Conservation (phyloP, 106 monocot genomes). For the Amphibolis antarctica region DNA sequence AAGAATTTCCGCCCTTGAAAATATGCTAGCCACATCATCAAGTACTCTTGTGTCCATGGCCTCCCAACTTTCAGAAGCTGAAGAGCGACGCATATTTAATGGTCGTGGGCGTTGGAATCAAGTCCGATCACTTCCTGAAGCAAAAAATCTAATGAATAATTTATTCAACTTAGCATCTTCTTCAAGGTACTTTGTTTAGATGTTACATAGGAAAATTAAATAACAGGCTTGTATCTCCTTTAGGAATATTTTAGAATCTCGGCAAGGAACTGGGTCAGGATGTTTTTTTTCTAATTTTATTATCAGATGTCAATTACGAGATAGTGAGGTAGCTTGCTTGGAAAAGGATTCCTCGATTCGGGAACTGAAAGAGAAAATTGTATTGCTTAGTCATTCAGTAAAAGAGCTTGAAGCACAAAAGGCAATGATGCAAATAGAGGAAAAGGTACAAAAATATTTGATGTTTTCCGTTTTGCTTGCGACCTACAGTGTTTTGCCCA, state of each 20-base stretch:
- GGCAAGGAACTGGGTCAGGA: background rate
- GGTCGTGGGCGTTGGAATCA: conserved; percentile 85
- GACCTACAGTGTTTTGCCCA: no score
- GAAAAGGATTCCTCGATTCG: conserved; percentile 53
- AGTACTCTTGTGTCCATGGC: conserved; percentile 74
- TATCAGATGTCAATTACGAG: conserved; percentile 54
- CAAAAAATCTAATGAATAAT: conserved; percentile 76
- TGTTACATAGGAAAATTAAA: background rate
- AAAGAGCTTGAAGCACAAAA: conserved; percentile 50
- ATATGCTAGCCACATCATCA: conserved; percentile 76
- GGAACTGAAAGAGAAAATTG: conserved; percentile 76
- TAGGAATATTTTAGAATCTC: background rate
- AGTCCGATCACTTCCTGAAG: conserved; percentile 66
- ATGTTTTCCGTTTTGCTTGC: background rate
- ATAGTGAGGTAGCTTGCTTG: conserved; percentile 45
- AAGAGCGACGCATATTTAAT: conserved; percentile 62
- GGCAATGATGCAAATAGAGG: conserved; percentile 10
- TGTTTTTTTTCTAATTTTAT: background rate
- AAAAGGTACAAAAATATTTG: conserved; percentile 18
- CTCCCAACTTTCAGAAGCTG: conserved; percentile 90
- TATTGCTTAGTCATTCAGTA: conserved; percentile 31
- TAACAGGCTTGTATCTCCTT: no score
- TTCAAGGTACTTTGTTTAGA: conserved; percentile 38
- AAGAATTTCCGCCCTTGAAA: conserved; percentile 84
- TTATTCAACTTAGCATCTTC: conserved; percentile 67